Evolutionary conservation across 2,329 filamentous ascomycete species (phyloP).

Genomic region (Fusarium begoniae): DNA sequence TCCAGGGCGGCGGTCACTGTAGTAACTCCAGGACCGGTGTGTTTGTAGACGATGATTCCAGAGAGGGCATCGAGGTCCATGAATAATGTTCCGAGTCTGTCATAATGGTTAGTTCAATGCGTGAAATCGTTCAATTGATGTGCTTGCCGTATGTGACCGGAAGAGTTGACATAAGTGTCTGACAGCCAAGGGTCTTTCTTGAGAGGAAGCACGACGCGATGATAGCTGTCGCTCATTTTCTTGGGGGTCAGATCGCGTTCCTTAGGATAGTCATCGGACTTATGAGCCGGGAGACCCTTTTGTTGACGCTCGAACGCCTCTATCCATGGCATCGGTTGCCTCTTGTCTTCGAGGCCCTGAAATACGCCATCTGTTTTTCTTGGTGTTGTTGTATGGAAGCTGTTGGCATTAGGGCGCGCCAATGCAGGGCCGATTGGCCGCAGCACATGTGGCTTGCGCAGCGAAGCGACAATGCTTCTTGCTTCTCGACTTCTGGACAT

Average conservation of each 20-base stretch:
- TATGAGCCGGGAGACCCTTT: constrained; percentile 18
- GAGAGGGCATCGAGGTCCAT: constrained; percentile 85
- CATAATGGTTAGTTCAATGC: not conserved
- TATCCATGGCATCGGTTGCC: constrained; percentile 43
- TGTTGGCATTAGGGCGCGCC: not conserved
- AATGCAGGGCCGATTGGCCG: not conserved
- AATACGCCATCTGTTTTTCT: constrained; percentile 44
- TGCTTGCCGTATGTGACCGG: constrained; percentile 70
- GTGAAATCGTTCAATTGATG: too few relatives aligned
- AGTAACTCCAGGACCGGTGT: constrained; percentile 65
- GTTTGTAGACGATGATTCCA: constrained; percentile 78
- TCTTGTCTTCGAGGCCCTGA: constrained; percentile 38
- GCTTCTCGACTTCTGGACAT: constrained; percentile 13
- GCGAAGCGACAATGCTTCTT: not conserved
- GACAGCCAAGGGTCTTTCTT: constrained; percentile 79
- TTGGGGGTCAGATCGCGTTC: constrained; percentile 43
- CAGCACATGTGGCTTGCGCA: not conserved
- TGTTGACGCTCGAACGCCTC: constrained; percentile 41
- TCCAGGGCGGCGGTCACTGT: constrained; percentile 61
- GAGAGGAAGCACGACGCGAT: constrained; percentile 63
- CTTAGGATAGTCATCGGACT: constrained; percentile 5
- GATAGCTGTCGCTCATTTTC: constrained; percentile 46
- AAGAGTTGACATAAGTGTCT: constrained; percentile 80
- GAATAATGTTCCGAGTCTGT: constrained; percentile 71
- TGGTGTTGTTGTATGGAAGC: constrained; percentile 31